Base-by-base conservation (phyloP, 2,329 filamentous ascomycete genomes). In the Cladosporium sp. region DNA sequence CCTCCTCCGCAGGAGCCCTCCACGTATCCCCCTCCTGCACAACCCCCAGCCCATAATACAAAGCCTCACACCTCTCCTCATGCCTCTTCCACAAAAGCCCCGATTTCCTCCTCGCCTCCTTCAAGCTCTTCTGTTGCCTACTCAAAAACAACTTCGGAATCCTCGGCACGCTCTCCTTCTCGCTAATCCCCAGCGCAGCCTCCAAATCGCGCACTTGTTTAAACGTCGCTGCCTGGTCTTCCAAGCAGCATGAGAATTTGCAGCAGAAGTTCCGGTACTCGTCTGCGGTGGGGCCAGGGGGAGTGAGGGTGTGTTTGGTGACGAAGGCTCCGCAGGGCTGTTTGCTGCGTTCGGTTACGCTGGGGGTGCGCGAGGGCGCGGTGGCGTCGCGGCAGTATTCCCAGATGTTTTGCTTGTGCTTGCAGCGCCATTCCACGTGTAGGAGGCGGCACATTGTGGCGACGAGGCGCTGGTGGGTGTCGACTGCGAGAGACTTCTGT, bases 341-440 rank as follows among this genome's bases (percentile, higher is more conserved):
- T 21, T 30, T 57, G 36, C 51, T 32, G 25, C 18, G 36, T 6
- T 36, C 39, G 8, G 54, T 16, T 18, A 36, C 32, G 48, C 54
- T 53, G 23, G 63, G 63, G 30, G 63, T 65, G 36, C 61, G 61
- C 6, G 63, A 59, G 25, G 46, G 57, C 0, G 60, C 60, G 14
- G 49, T 63, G 34, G 60, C 60, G 56, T 58, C 63, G 54, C 56
- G 54, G 63, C 63, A 65, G 63, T 59, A 65, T 23, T 65, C 63
- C 43, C 46, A 59, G 46, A 65, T 65, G 43, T 49, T 65, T n/a
- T 65, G 63, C 16, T 57, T 59, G 63, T 65, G 63, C 16, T 57
- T 59, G 63, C 63, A 65, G 54, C 63, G 63, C 63, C 63, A 65
- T 46, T 65, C 63, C 56, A 65, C 56, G 56, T 65, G 56, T 8